These are phyloP conservation scores for Suhomyces choctaworum DNA, from an alignment of 1,139 yeast genomes.

Conservation along the genomic window DNA sequence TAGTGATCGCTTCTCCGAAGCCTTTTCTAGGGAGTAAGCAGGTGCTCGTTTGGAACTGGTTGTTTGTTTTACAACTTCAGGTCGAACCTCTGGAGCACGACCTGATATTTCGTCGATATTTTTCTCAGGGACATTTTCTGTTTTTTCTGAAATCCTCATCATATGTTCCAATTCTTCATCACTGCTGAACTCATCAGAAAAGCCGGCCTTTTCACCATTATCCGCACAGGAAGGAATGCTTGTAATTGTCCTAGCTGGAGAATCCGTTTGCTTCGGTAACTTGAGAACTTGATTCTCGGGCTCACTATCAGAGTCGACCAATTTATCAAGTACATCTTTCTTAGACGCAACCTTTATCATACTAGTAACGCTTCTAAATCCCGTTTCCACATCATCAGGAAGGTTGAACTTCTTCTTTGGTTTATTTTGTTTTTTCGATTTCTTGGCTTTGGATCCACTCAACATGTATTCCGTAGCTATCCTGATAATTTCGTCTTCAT, in stretches of 20 bases:
- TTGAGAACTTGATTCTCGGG: neutral
- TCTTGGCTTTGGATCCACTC: constrained; percentile 28
- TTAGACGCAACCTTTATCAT: constrained; percentile 25
- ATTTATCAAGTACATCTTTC: constrained; percentile 20
- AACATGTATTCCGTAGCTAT: constrained; percentile 56
- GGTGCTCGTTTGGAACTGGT: neutral
- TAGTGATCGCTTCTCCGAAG: neutral
- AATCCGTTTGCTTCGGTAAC: neutral
- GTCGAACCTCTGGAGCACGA: too few relatives aligned
- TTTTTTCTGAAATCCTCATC: too few relatives aligned
- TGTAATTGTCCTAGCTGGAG: neutral
- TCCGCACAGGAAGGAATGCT: neutral
- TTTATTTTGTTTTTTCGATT: constrained; percentile 15
- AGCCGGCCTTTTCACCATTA: neutral
- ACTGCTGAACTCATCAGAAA: constrained; percentile 8
- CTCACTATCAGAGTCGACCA: constrained; percentile 24
- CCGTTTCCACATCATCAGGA: constrained; percentile 78
- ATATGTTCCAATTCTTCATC: too few relatives aligned
- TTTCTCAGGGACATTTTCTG: too few relatives aligned
- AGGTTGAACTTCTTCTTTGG: constrained; percentile 54
- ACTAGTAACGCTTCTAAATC: constrained; percentile 60
- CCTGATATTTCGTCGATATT: too few relatives aligned
- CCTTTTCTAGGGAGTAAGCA: neutral
- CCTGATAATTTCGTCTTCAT: constrained; percentile 69
- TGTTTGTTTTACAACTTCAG: too few relatives aligned